phyloP scores from a whole-genome alignment of 495 filamentous ascomycete species.

The Cudoniella acicularis region DNA sequence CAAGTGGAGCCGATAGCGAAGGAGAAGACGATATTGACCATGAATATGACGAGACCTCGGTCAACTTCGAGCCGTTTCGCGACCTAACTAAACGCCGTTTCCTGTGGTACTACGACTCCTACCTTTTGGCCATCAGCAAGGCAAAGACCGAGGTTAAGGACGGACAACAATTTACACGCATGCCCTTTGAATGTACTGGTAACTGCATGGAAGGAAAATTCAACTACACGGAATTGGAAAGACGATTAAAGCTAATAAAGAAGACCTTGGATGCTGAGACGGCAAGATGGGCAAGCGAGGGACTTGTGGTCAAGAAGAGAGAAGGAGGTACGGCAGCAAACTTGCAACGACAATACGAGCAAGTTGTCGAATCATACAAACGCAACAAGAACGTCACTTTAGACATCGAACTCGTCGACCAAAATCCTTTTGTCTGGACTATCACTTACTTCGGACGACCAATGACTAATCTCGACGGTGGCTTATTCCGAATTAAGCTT shows the following conservation, averaged over 20 bases:
- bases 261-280: conserved; percentile 68
- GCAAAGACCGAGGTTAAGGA: conserved; percentile 57
- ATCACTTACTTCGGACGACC: conserved; percentile 84
- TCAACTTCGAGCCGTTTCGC: conserved; percentile 73
- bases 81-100: conserved; percentile 91
- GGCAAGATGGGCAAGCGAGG: conserved; percentile 65
- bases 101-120: conserved; percentile 92
- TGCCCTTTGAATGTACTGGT: conserved; percentile 78
- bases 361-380: conserved; percentile 71
- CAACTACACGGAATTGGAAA: conserved; percentile 71
- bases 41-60: conserved; percentile 47
- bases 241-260: conserved; percentile 62
- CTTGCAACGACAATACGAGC: conserved; percentile 78
- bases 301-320: conserved; percentile 55
- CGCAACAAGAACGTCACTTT: conserved; percentile 63
- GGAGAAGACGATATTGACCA: conserved; percentile 49
- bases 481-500: conserved; percentile 78
- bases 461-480: conserved; percentile 91
- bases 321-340: conserved; percentile 75
- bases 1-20: conserved; percentile 42
- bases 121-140: conserved; percentile 64
- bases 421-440: conserved; percentile 66
- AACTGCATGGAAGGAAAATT: conserved; percentile 90
- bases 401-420: conserved; percentile 66
- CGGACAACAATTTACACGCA: conserved; percentile 59